Evolutionary conservation across 1,139 yeast species (phyloP).

Genomic region (Yamadazyma taylorii): DNA sequence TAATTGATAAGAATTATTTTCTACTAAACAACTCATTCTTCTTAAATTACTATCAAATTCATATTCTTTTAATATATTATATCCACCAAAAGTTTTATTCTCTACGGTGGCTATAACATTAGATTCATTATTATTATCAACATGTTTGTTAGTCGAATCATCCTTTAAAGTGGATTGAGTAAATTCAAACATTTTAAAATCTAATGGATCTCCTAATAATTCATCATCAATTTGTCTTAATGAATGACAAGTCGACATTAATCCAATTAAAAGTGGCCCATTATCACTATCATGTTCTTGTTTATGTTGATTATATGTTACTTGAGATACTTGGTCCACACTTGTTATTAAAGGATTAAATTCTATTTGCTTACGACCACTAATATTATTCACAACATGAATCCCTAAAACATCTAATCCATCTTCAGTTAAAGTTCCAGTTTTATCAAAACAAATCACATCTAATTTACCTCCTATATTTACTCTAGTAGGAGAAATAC

Average conservation of each 20-base stretch:
- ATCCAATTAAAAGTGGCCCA: conserved; percentile 38
- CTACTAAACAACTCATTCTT: conserved; percentile 84
- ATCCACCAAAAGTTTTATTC: conserved; percentile 33
- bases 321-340: conserved; percentile 14
- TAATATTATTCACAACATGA: conserved; percentile 57
- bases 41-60: conserved; percentile 85
- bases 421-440: conserved; percentile 97
- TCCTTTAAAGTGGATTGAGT: conserved; percentile 62
- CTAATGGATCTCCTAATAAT: conserved; percentile 90
- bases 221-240: conserved; percentile 76
- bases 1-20: conserved; percentile 31
- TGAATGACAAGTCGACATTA: conserved; percentile 88
- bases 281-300: conserved; percentile 29
- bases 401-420: conserved; percentile 92
- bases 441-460: conserved; percentile 89
- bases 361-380: conserved; percentile 50
- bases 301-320: neutral
- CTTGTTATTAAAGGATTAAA: conserved; percentile 47
- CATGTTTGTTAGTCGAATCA: conserved; percentile 33
- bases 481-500: conserved; percentile 91
- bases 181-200: conserved; percentile 88
- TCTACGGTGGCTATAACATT: conserved; percentile 20
- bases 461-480: conserved; percentile 94
- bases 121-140: conserved; percentile 31
- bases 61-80: conserved; percentile 66